Percentiles rank a stretch among this genome's conserved stretches.
phyloP scores from a whole-genome alignment of 805 yeast species.

The Ogataea salicorniae region DNA sequence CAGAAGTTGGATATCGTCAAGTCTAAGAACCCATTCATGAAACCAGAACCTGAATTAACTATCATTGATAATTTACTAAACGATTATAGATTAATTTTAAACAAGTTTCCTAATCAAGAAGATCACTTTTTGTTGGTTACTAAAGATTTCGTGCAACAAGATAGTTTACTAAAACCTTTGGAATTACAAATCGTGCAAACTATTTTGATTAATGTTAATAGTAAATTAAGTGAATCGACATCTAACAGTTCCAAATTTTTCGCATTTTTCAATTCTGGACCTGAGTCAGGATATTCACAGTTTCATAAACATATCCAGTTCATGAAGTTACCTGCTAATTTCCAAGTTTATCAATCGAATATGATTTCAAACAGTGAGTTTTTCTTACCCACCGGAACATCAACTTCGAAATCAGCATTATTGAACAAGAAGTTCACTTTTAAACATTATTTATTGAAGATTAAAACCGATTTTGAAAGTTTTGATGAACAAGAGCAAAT shows the following conservation, averaged over 20 bases:
- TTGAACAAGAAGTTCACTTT: constrained; percentile 60
- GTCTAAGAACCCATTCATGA: constrained; percentile 64
- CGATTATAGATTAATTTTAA: constrained; percentile 61
- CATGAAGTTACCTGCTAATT: constrained; percentile 60
- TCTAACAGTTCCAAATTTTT: constrained; percentile 45
- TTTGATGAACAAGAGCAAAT: constrained; percentile 45
- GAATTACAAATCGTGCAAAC: constrained; percentile 61
- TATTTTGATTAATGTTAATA: constrained; percentile 47
- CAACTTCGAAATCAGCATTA: constrained; percentile 48
- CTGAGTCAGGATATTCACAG: constrained; percentile 88
- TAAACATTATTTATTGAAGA: constrained; percentile 76
- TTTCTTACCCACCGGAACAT: constrained; percentile 46
- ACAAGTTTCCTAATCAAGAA: constrained; percentile 81
- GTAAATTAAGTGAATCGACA: constrained; percentile 24
- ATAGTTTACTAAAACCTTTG: constrained; percentile 60
- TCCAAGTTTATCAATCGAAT: constrained; percentile 52
- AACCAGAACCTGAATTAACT: constrained; percentile 73
- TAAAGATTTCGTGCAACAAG: constrained; percentile 65
- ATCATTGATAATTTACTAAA: constrained; percentile 48
- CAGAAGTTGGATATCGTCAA: constrained; percentile 29
- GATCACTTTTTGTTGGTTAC: constrained; percentile 79
- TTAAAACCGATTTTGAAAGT: constrained; percentile 36
- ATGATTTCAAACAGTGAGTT: constrained; percentile 39
- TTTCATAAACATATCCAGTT: constrained; percentile 91
- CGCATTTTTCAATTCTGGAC: constrained; percentile 87